These are phyloP conservation scores for Russula virescens DNA, from an alignment of 768 basidiomycete species.

Conservation along the genomic window DNA sequence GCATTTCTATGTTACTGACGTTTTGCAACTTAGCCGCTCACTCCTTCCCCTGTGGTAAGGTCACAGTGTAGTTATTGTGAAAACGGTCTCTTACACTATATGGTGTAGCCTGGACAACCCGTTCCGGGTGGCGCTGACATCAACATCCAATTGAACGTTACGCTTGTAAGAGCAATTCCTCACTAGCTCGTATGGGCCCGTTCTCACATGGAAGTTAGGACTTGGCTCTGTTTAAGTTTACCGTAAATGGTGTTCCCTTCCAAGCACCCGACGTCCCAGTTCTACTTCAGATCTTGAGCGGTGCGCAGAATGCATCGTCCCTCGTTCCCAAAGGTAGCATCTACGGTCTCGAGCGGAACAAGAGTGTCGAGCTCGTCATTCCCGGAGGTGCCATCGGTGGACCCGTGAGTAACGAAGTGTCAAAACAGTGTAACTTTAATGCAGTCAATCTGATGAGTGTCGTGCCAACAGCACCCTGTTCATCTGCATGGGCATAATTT, in stretches of 20 bases:
- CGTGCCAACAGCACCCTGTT: conserved; percentile 8
- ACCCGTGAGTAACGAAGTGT: neutral
- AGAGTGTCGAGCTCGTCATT: conserved; percentile 17
- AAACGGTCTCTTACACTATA: neutral
- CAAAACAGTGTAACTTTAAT: no score
- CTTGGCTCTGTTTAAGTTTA: neutral
- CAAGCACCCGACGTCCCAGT: conserved; percentile 9
- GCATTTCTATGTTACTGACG: neutral
- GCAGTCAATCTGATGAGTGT: neutral
- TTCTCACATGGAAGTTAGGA: neutral
- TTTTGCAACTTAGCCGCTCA: neutral
- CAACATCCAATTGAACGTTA: conserved; percentile 11
- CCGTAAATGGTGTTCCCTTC: conserved; percentile 1
- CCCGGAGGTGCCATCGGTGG: neutral
- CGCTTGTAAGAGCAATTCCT: conserved; percentile 25
- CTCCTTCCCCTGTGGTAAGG: neutral
- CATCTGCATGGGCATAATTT: conserved; percentile 23
- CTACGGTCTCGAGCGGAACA: conserved; percentile 3
- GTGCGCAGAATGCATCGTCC: neutral
- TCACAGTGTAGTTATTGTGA: neutral
- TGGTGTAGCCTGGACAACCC: conserved; percentile 10
- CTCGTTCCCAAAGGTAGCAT: conserved; percentile 11
- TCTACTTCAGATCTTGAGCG: conserved; percentile 19
- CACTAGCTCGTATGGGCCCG: neutral
- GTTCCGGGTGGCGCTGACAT: conserved; percentile 18